phyloP scores from a whole-genome alignment of 1,284 basidiomycete species.

The Kwoniella shivajii region DNA sequence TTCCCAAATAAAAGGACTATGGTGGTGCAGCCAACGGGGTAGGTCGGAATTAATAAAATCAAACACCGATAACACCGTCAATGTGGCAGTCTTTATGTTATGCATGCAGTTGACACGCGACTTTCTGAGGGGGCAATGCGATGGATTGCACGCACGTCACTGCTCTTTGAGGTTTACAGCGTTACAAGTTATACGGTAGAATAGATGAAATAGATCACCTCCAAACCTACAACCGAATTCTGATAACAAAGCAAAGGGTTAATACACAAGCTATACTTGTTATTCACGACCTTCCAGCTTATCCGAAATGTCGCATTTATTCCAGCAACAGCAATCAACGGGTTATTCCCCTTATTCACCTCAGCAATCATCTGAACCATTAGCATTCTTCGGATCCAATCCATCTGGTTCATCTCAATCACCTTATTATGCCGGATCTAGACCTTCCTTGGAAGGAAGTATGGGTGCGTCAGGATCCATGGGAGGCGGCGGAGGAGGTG shows the following conservation, averaged over 20 bases:
- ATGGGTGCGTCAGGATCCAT: slow-evolving; percentile 14
- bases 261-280: too few species aligned
- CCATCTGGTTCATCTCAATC: slow-evolving; percentile 15
- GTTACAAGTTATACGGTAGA: too few species aligned
- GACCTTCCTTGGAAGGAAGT: slow-evolving; percentile 33
- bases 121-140: neutral
- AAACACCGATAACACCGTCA: slow-evolving; percentile 11
- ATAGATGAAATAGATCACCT: too few species aligned
- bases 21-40: neutral
- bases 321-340: slow-evolving; percentile 28
- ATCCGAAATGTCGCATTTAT: slow-evolving; percentile 25
- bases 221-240: too few species aligned
- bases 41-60: slow-evolving; percentile 3
- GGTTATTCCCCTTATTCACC: slow-evolving; percentile 16
- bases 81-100: neutral
- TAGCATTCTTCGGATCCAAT: slow-evolving; percentile 46
- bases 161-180: too few species aligned
- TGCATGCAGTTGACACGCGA: slow-evolving; percentile 7
- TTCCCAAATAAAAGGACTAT: neutral
- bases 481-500: neutral
- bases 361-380: slow-evolving; percentile 32
- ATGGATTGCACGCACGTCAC: slow-evolving; percentile 10
- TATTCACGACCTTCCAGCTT: too few species aligned
- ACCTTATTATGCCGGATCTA: slow-evolving; percentile 35
- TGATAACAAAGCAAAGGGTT: too few species aligned